A percentile compares a stretch with the other conserved stretches of the same genome.
These are phyloP conservation scores for Alopecurus myosuroides DNA, from an alignment of 176 grass and related monocot species.

Conservation along the genomic window DNA sequence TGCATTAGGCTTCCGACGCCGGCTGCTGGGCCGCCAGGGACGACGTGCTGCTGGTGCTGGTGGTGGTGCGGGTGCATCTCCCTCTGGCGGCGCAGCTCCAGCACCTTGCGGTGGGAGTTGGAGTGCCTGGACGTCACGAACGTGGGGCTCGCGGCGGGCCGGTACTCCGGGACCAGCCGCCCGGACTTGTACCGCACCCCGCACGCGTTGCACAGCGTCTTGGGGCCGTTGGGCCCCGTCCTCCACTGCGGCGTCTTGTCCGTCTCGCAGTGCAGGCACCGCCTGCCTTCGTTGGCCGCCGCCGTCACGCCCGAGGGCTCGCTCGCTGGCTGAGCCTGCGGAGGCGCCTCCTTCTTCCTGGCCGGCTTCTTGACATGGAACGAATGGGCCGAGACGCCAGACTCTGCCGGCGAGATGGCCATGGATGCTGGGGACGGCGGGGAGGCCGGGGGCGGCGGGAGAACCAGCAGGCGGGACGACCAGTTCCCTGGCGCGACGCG, in stretches of 20 bases:
- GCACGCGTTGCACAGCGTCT: slow-evolving; percentile 99
- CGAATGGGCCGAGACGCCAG: slow-evolving; percentile 9
- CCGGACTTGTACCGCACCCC: slow-evolving; percentile 93
- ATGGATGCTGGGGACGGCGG: slow-evolving; percentile 37
- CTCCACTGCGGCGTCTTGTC: slow-evolving; percentile 99
- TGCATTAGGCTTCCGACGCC: slow-evolving; percentile 13
- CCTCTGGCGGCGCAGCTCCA: slow-evolving; percentile 87
- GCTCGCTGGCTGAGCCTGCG: not conserved
- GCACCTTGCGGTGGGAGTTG: slow-evolving; percentile 96
- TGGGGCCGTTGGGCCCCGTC: slow-evolving; percentile 89
- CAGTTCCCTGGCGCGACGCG: slow-evolving; percentile 51
- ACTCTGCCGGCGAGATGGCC: slow-evolving; percentile 49
- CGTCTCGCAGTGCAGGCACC: slow-evolving; percentile 87
- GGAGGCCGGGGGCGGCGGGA: slow-evolving; percentile 22
- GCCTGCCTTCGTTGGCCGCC: slow-evolving; percentile 34
- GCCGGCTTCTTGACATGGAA: slow-evolving; percentile 42
- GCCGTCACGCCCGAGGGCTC: not conserved
- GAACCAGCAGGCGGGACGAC: slow-evolving; percentile 55
- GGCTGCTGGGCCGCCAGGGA: not conserved
- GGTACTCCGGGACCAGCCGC: slow-evolving; percentile 89
- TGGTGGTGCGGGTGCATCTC: slow-evolving; percentile 32
- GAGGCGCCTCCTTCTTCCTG: slow-evolving; percentile 55
- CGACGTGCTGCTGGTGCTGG: slow-evolving; percentile 15
- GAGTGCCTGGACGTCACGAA: slow-evolving; percentile 80
- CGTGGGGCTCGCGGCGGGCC: slow-evolving; percentile 83